Conservation (phyloP, 1,139 yeast genomes). For the Scheffersomyces cryptocercus region DNA sequence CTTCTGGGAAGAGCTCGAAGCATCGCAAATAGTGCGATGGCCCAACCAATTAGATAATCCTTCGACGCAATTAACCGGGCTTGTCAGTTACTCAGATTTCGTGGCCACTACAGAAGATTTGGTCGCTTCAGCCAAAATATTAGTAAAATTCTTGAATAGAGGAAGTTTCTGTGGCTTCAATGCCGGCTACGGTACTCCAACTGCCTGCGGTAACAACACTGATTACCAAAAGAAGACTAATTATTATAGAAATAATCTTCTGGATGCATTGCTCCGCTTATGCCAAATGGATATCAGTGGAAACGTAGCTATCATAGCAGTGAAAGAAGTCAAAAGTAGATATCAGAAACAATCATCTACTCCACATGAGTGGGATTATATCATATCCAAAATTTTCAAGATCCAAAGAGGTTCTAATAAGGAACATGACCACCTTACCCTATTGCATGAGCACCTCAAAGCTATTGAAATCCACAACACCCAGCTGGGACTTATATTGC, state of each 20-base stretch:
- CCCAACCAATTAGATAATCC: conserved; percentile 38
- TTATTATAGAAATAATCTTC: conserved; percentile 34
- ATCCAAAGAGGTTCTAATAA: conserved; percentile 27
- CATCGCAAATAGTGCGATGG: conserved; percentile 35
- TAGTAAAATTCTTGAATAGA: conserved; percentile 25
- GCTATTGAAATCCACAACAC: conserved; percentile 22
- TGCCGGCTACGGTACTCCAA: conserved; percentile 26
- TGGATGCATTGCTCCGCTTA: conserved; percentile 30
- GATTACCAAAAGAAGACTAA: conserved; percentile 25
- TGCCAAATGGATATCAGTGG: conserved; percentile 21
- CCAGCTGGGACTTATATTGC: conserved; percentile 37
- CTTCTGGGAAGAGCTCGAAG: conserved; percentile 40
- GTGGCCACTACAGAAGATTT: conserved; percentile 19
- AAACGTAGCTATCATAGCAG: conserved; percentile 19
- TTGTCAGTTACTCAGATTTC: conserved; percentile 29
- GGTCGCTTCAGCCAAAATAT: conserved; percentile 14
- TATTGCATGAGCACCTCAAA: conserved; percentile 26
- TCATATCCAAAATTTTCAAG: conserved; percentile 30
- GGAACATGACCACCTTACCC: conserved; percentile 25
- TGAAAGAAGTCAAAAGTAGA: conserved; percentile 17
- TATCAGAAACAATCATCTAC: conserved; percentile 8
- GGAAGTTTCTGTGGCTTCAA: conserved; percentile 32
- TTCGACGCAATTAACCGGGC: conserved; percentile 33
- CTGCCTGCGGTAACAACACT: conserved; percentile 32
- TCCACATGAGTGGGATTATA: conserved; percentile 30